phyloP scores from a whole-genome alignment of 371 early-diverging fungal species.

The Coemansia sp. region DNA sequence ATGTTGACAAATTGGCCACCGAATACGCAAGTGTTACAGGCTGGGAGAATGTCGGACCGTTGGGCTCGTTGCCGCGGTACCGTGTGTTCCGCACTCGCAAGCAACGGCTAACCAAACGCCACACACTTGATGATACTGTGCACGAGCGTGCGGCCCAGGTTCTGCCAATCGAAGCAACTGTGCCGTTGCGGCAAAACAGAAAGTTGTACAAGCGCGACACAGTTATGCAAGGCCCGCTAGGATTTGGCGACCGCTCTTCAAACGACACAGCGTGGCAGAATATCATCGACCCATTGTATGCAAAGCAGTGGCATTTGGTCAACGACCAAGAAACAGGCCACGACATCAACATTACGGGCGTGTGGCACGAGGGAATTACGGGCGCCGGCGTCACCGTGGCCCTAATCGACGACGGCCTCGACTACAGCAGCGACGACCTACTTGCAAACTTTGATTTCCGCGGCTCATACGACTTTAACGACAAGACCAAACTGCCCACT shows the following conservation, averaged over 20 bases:
- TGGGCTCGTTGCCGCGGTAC: conserved; percentile 40
- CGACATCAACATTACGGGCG: conserved; percentile 91
- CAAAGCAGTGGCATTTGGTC: conserved; percentile 51
- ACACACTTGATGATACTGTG: neutral
- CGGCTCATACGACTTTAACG: conserved; percentile 94
- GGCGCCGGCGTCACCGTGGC: conserved; percentile 84
- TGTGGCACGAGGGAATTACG: conserved; percentile 79
- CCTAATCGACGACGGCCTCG: conserved; percentile 94
- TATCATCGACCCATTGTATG: conserved; percentile 45
- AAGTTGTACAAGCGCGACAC: conserved; percentile 27
- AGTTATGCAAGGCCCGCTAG: neutral
- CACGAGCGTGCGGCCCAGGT: neutral
- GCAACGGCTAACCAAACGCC: neutral
- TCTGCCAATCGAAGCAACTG: conserved; percentile 7
- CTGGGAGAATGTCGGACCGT: conserved; percentile 40
- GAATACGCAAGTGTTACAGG: conserved; percentile 28
- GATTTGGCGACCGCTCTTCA: conserved; percentile 18
- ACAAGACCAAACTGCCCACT: conserved; percentile 69
- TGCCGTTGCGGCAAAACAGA: conserved; percentile 7
- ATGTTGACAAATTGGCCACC: conserved; percentile 21
- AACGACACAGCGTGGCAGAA: conserved; percentile 30
- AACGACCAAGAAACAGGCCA: conserved; percentile 67
- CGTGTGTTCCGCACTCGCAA: conserved; percentile 35
- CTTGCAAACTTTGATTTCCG: conserved; percentile 83
- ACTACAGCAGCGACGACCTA: conserved; percentile 80